phyloP scores from a whole-genome alignment of 2,329 filamentous ascomycete species.

The Calonectria montana region DNA sequence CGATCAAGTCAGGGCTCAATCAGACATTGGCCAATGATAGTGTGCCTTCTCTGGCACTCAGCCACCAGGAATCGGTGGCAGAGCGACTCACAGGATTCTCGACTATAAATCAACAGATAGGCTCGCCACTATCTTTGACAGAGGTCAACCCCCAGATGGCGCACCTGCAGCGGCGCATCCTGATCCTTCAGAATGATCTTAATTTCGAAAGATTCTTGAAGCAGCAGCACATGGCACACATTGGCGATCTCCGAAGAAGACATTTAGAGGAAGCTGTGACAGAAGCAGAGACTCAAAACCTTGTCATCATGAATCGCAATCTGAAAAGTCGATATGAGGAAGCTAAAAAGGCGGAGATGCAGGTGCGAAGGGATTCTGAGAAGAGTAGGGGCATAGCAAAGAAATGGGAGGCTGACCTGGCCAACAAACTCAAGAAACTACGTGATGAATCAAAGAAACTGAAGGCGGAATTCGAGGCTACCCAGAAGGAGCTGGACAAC shows the following conservation, averaged over 20 bases:
- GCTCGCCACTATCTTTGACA: slow-evolving; percentile 44
- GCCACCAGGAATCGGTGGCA: slow-evolving; percentile 58
- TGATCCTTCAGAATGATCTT: slow-evolving; percentile 81
- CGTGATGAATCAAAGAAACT: slow-evolving; percentile 78
- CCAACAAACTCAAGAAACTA: slow-evolving; percentile 72
- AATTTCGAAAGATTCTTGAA: slow-evolving; percentile 88
- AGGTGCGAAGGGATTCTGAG: slow-evolving; percentile 78
- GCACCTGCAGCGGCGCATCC: slow-evolving; percentile 78
- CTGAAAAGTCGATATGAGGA: slow-evolving; percentile 80
- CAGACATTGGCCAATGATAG: slow-evolving; percentile 69
- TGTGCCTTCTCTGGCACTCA: slow-evolving; percentile 63
- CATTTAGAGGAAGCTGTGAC: slow-evolving; percentile 81
- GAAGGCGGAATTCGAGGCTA: slow-evolving; percentile 65
- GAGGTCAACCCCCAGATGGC: slow-evolving; percentile 55
- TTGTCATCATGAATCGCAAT: slow-evolving; percentile 80
- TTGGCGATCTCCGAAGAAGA: slow-evolving; percentile 80
- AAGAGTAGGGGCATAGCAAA: slow-evolving; percentile 78
- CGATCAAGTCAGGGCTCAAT: slow-evolving; percentile 65
- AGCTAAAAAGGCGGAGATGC: slow-evolving; percentile 75
- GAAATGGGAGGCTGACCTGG: slow-evolving; percentile 81
- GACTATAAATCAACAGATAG: slow-evolving; percentile 41
- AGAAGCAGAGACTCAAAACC: slow-evolving; percentile 84
- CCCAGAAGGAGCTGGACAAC: slow-evolving; percentile 69
- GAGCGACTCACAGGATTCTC: slow-evolving; percentile 51
- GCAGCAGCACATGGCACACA: slow-evolving; percentile 84